Percentiles rank a stretch among this genome's conserved stretches.
These are phyloP conservation scores for Vitis rotundifolia DNA, from an alignment of 164 flowering plant species.

Conservation along the genomic window DNA sequence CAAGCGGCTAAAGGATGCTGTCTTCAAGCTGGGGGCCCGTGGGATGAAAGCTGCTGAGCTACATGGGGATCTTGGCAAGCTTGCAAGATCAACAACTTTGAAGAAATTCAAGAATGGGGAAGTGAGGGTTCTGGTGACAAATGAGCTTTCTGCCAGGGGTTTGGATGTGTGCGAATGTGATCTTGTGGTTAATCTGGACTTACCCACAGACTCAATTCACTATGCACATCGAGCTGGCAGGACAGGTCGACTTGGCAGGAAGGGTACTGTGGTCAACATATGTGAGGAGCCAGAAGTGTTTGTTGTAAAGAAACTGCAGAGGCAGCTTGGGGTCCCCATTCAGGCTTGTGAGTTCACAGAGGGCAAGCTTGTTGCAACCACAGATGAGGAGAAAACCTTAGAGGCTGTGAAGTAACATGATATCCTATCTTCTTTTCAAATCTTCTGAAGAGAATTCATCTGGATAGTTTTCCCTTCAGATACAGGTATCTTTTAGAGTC, in stretches of 20 bases:
- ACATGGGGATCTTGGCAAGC: constrained; percentile 95
- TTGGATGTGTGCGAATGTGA: constrained; percentile 93
- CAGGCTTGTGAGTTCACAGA: constrained; percentile 74
- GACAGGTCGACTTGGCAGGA: constrained; percentile 87
- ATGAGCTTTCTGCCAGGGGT: constrained; percentile 97
- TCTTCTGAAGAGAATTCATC: constrained; percentile 15
- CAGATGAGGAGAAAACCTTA: constrained; percentile 23
- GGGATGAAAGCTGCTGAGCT: constrained; percentile 86
- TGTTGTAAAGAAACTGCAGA: constrained; percentile 78
- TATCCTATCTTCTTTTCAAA: background rate
- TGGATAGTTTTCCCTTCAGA: background rate
- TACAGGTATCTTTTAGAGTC: constrained; percentile 4
- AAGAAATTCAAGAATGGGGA: constrained; percentile 85
- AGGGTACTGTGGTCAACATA: constrained; percentile 77
- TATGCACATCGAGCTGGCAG: constrained; percentile 98
- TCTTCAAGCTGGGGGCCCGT: constrained; percentile 90
- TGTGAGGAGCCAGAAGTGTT: constrained; percentile 92
- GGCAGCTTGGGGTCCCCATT: constrained; percentile 73
- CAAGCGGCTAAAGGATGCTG: constrained; percentile 85
- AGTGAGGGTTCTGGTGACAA: constrained; percentile 86
- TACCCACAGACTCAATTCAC: constrained; percentile 86
- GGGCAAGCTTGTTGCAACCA: constrained; percentile 59
- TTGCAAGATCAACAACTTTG: constrained; percentile 72
- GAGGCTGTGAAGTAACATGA: constrained; percentile 8
- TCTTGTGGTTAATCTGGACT: constrained; percentile 87